Evolutionary conservation across 768 basidiomycete species (phyloP), one percentile per base, ranked within the genome.

Genomic region (Suillus brevipes): DNA sequence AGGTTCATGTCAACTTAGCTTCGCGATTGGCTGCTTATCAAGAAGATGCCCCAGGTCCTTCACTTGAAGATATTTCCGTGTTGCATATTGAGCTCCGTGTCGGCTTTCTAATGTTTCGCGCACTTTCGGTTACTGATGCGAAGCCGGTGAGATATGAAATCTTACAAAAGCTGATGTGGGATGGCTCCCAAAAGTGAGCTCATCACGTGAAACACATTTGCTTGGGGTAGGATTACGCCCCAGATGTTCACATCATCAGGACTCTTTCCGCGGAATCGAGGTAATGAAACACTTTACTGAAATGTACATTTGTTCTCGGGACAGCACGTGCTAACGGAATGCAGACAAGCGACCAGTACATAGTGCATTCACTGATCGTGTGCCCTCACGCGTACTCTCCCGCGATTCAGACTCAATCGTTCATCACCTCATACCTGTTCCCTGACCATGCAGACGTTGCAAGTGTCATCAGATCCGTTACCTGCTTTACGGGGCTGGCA

Each of bases 401-500:
- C n/a, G 45, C n/a, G 18, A 18, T 14, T 14, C 9, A 61, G 28
- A 34, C 14, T 14, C 9, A 59, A 59, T 34, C 12, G 18, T 34
- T 12, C 20, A 34, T 55, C 60, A 8, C 60, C 13, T 16, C 36
- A 57, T 61, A 7, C 23, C 18, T 61, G 14, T 10, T 18, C 14
- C 52, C 20, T 58, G 16, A 23, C 20, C 6, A 10, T 59, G n/a
- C 59, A 49, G n/a, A 34, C 8, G 13, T 20, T 6, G 5, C 57
- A 58, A 58, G 10, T 9, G 36, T 60, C 49, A 13, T 56, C 61
- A 28, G 23, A 40, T 62, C 69, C 45, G 40, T 56, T 50, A 34
- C 58, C 59, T 64, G 72, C 71, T 10, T 71, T 74, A 57, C 76
- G 76, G 14, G 83, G 81, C 47, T 84, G 83, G 83, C 84, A 85